Evolutionary conservation across 208 protist genomes (phyloP), one percentile per base, ranked within the genome.

Genomic region (Trypanosoma conorhini): DNA sequence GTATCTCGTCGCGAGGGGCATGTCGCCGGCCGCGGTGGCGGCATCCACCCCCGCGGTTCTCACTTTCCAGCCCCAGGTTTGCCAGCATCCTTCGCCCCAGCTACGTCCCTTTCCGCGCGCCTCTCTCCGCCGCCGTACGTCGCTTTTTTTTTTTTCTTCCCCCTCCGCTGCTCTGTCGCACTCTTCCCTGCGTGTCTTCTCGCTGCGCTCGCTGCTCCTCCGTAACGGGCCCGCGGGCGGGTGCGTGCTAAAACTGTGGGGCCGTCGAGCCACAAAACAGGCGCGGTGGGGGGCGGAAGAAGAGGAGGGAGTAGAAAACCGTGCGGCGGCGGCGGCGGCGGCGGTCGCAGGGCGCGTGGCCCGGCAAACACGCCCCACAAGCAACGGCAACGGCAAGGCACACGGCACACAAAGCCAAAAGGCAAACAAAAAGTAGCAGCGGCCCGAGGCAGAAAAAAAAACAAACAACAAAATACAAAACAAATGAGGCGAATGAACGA

Each of bases 1-100:
- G 22, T 42, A 24, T 58, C 74, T 90, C 86, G 24, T 89, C 85
- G 38, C 74, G 77, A 26, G 86, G 73, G 28, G 79, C 62, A 66
- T 95, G 89, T 12, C 86, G 81, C 0, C 85, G 81, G 9, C 89
- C 89, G 3, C 74, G 68, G 24, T 59, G 77, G 30, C 78, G 84
- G 57, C 62, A 62, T 24, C 74, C 74, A 26, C 64, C 70, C 19
- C 82, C 84, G 19, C 74, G 62, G 1, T 59, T 61, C 38, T 88
- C 86, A 72, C 79, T 91, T 58, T 92, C 83, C 5, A 71, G 54
- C 13, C 84, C 81, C 63, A 87, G 66, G 31, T 81, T 82, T 24
- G 64, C 76, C 4, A 70, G 44, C 66, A 81, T 77, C 15, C 40
- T 63, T 46, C 5, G 48, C 28, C 68, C 67, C 46, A 35, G 17